Conservation (phyloP, 2,329 filamentous ascomycete species). For the Raffaelea ambrosiae region DNA sequence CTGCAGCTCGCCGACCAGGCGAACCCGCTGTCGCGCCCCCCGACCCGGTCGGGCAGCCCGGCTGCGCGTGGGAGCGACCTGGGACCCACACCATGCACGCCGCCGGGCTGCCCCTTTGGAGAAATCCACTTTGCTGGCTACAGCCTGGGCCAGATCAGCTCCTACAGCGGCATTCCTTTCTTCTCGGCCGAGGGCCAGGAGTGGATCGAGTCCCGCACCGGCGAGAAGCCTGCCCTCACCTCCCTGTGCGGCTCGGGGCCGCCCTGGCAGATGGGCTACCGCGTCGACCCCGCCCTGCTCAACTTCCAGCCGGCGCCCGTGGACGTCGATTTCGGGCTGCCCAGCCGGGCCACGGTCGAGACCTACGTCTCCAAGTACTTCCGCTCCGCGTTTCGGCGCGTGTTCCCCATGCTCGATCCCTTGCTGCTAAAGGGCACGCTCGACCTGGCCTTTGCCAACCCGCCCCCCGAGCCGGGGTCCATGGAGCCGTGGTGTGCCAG, state of each 20-base stretch:
- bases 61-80: neutral
- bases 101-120: constrained; percentile 14
- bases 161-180: constrained; percentile 38
- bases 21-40: neutral
- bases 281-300: neutral
- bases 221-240: constrained; percentile 17
- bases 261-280: constrained; percentile 5
- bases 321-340: neutral
- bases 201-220: constrained; percentile 38
- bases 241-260: constrained; percentile 19
- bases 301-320: neutral
- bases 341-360: constrained; percentile 10
- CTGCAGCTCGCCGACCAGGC: neutral
- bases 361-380: constrained; percentile 22
- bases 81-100: no score
- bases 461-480: constrained; percentile 6
- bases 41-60: neutral
- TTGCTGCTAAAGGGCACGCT: constrained; percentile 37
- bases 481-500: constrained; percentile 26
- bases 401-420: constrained; percentile 40
- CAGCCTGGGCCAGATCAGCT: constrained; percentile 35
- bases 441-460: constrained; percentile 29
- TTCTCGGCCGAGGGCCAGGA: constrained; percentile 36
- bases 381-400: constrained; percentile 27
- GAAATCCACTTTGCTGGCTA: constrained; percentile 38